These are phyloP conservation scores for Aspergillus brasiliensis DNA, from an alignment of 2,329 filamentous ascomycete species.

Conservation along the genomic window DNA sequence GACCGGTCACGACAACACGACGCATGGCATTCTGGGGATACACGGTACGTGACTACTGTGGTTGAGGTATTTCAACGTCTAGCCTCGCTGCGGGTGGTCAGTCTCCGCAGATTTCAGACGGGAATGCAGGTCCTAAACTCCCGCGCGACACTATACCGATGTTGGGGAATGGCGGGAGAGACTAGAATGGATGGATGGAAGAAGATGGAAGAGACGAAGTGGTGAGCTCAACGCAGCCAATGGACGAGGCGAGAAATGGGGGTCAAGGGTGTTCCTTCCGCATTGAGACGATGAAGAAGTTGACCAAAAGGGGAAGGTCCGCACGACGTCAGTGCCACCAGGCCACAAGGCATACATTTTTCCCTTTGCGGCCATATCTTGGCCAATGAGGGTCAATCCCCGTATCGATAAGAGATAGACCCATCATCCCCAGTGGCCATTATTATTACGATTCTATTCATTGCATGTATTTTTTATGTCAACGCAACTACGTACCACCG, in stretches of 20 bases:
- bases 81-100: neutral
- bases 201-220: neutral
- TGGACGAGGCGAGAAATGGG: neutral
- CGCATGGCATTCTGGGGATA: slow-evolving; percentile 40
- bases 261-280: neutral
- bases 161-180: slow-evolving; percentile 3
- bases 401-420: slow-evolving; percentile 24
- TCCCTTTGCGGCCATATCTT: neutral
- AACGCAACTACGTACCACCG: slow-evolving; percentile 2
- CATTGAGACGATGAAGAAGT: slow-evolving; percentile 16
- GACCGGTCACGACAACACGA: slow-evolving; percentile 80
- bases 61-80: neutral
- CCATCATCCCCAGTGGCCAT: slow-evolving; percentile 1
- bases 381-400: slow-evolving; percentile 19
- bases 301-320: slow-evolving; percentile 39
- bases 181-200: slow-evolving; percentile 5
- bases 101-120: neutral
- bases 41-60: neutral
- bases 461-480: slow-evolving; percentile 1
- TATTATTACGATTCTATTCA: neutral
- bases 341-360: slow-evolving; percentile 20
- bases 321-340: slow-evolving; percentile 27
- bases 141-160: neutral
- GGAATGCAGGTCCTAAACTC: neutral
- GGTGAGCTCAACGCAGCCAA: neutral